Base-by-base conservation (phyloP, 768 basidiomycete genomes). In the Pleurotus djamor region DNA sequence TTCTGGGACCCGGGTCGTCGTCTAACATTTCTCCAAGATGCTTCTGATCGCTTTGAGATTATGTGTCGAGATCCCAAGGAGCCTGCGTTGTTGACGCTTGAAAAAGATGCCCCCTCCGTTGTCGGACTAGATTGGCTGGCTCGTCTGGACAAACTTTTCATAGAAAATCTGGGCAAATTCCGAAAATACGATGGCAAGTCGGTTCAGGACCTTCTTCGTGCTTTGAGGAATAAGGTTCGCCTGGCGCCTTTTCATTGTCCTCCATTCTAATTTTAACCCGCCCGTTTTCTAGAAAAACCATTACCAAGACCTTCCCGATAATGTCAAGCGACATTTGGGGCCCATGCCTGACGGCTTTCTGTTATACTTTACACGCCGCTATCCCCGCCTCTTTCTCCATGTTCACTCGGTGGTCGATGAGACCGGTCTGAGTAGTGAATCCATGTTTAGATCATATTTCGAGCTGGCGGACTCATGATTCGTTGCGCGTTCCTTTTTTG, bases 31-130 rank as follows among this genome's bases (percentile, higher is more conserved):
- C 78, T 99, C n/a, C 96, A 96, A 72, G 97, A 98, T 63, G 93
- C 95, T 0, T 97, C 95, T 0, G 96, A 98, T 72, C 85, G 96
- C 4, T 99, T 98, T 71, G 97, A 98, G 73, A 95, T 95, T 69
- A 96, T 98, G 94, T 91, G 89, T 64, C 85, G 94, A 34, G 95
- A 96, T 50, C 95, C 96, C 0, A 87, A 86, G 59, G 93, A 96
- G 59, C 79, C 85, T 0, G 81, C 85, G 58, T 80, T 99, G 21
- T 65, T 92, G 10, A 74, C 80, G 9, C 82, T 99, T 14, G 97
- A 99, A 74, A 80, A 74, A 0, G 81, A 80, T 48, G 91, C 93
- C 0, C 63, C 68, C 35, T 71, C 74, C 7, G 87, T 98, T 51
- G 89, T 99, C 2, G 95, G 95, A 21, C 82, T 83, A 59, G 96